Evolutionary conservation across 306 rosid genomes (phyloP).

Genomic region (Rubus idaeus): DNA sequence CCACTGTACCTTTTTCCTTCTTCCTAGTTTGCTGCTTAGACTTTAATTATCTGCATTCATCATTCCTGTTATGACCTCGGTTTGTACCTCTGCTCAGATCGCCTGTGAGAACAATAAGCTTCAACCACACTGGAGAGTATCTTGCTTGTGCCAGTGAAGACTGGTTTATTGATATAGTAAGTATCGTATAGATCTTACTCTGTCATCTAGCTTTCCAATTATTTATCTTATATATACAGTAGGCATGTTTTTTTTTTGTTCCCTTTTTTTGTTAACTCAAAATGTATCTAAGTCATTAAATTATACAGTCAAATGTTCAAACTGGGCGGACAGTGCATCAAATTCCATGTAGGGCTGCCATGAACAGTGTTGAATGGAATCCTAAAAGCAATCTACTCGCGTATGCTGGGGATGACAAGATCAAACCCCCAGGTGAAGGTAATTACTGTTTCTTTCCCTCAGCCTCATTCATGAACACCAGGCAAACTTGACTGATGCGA

Average conservation of each 20-base stretch:
- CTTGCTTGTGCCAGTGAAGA: constrained; percentile 95
- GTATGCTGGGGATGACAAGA: constrained; percentile 97
- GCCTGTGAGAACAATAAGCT: constrained; percentile 95
- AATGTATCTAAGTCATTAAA: background rate
- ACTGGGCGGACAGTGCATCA: constrained; percentile 86
- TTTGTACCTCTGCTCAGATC: constrained; percentile 51
- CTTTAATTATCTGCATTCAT: background rate
- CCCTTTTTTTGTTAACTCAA: background rate
- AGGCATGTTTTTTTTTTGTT: too few species aligned
- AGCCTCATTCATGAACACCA: background rate
- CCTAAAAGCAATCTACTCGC: constrained; percentile 89
- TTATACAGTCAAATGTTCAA: constrained; percentile 67
- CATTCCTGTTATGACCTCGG: constrained; percentile 3
- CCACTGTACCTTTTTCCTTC: background rate
- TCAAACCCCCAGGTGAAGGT: constrained; percentile 98
- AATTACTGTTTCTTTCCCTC: background rate
- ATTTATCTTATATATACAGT: background rate
- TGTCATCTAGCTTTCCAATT: background rate
- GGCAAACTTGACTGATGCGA: background rate
- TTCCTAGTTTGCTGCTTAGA: background rate
- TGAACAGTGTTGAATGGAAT: constrained; percentile 98
- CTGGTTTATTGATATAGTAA: constrained; percentile 88
- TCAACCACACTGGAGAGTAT: constrained; percentile 82
- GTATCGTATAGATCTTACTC: constrained; percentile 26
- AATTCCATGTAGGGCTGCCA: constrained; percentile 94